These are phyloP conservation scores for Hemisphaericaspora xylofermentans DNA, from an alignment of 1,139 yeast genomes.

Conservation along the genomic window DNA sequence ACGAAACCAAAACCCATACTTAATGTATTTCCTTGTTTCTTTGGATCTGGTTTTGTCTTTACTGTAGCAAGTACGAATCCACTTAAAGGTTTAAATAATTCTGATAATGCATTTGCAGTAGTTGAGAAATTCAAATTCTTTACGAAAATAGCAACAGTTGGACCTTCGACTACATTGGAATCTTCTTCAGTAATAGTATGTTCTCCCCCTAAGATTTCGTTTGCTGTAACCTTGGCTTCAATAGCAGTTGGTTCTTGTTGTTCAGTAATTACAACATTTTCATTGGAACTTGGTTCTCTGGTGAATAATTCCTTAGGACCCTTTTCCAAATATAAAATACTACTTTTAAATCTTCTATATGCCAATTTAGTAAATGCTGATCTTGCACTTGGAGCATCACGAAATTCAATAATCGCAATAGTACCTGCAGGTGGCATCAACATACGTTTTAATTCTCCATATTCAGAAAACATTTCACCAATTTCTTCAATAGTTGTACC, in stretches of 20 bases:
- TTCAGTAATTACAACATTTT: slow-evolving; percentile 18
- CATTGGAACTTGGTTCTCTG: slow-evolving; percentile 50
- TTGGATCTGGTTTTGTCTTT: slow-evolving; percentile 87
- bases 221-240: slow-evolving; percentile 31
- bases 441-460: slow-evolving; percentile 77
- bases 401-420: slow-evolving; percentile 90
- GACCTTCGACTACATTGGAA: slow-evolving; percentile 50
- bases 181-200: slow-evolving; percentile 37
- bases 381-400: slow-evolving; percentile 82
- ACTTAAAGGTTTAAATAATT: slow-evolving; percentile 63
- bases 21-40: slow-evolving; percentile 57
- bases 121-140: slow-evolving; percentile 91
- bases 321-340: slow-evolving; percentile 85
- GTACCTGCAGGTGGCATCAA: slow-evolving; percentile 98
- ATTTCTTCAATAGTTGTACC: slow-evolving; percentile 81
- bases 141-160: slow-evolving; percentile 82
- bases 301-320: slow-evolving; percentile 86
- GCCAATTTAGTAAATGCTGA: slow-evolving; percentile 87
- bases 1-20: slow-evolving; percentile 99
- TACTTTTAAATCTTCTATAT: slow-evolving; percentile 80
- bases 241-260: slow-evolving; percentile 25
- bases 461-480: slow-evolving; percentile 74
- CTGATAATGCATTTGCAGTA: slow-evolving; percentile 54
- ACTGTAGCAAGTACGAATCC: slow-evolving; percentile 86
- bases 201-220: slow-evolving; percentile 28